These are phyloP conservation scores for Effrenium voratum DNA, from an alignment of 73 alveolate genomes.

Conservation along the genomic window DNA sequence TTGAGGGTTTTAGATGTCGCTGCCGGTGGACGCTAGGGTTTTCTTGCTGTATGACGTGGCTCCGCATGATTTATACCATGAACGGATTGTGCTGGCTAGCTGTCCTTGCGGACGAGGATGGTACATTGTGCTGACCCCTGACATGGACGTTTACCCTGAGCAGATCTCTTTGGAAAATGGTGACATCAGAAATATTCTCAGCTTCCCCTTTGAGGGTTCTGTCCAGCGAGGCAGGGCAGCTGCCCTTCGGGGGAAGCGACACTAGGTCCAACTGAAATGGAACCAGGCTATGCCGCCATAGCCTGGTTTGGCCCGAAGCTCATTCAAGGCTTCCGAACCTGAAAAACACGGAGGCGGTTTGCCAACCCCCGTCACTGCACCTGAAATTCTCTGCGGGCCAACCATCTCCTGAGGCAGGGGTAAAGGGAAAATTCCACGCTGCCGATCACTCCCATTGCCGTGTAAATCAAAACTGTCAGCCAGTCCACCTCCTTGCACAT, in stretches of 20 bases:
- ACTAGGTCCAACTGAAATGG: constrained; percentile 6
- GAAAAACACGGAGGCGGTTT: neutral
- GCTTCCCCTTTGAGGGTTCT: constrained; percentile 5
- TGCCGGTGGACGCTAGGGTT: too few relatives aligned
- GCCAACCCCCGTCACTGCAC: constrained; percentile 9
- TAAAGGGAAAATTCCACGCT: constrained; percentile 25
- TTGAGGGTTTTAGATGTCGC: too few relatives aligned
- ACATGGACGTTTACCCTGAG: too few relatives aligned
- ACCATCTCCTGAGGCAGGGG: neutral
- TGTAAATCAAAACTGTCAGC: neutral
- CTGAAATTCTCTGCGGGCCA: neutral
- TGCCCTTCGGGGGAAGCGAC: constrained; percentile 32
- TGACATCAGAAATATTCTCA: neutral
- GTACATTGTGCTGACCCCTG: too few relatives aligned
- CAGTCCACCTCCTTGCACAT: neutral
- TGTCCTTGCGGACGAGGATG: too few relatives aligned
- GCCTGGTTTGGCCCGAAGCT: constrained; percentile 25
- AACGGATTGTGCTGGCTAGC: too few relatives aligned
- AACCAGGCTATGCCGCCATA: constrained; percentile 3
- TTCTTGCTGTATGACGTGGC: too few relatives aligned
- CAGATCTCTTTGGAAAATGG: too few relatives aligned
- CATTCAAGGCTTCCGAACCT: constrained; percentile 41
- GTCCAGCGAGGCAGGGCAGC: constrained; percentile 4
- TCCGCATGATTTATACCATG: too few relatives aligned
- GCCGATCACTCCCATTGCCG: neutral